Conservation (phyloP, 352 stramenopile genomes). For the Globisporangium emineosum region DNA sequence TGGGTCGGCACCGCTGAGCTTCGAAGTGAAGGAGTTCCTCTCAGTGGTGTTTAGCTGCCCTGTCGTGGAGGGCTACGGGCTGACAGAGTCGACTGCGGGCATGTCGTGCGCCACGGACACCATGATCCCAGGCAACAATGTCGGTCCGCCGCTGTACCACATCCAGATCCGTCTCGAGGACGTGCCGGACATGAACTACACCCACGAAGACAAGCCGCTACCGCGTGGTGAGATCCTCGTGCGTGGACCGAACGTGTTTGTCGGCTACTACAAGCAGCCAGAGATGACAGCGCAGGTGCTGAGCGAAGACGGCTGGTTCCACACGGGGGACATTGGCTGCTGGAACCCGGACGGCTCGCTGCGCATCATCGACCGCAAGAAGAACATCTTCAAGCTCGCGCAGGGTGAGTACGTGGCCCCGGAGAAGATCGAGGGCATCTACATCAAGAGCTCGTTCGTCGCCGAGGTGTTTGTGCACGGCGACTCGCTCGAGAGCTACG, state of each 20-base stretch:
- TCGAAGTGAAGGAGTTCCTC: conserved; percentile 94
- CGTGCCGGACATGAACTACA: conserved; percentile 97
- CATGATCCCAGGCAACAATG: conserved; percentile 75
- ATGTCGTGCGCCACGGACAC: conserved; percentile 34
- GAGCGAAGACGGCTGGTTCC: conserved; percentile 93
- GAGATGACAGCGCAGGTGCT: conserved; percentile 90
- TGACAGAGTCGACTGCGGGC: conserved; percentile 82
- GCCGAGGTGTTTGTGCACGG: conserved; percentile 94
- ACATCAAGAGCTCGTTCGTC: conserved; percentile 89
- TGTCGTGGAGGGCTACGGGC: conserved; percentile 94
- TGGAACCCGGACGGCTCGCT: conserved; percentile 92
- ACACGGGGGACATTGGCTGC: conserved; percentile 95
- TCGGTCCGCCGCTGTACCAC: conserved; percentile 84
- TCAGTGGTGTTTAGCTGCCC: conserved; percentile 89
- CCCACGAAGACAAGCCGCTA: conserved; percentile 39
- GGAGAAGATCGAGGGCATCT: conserved; percentile 96
- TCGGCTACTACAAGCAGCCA: conserved; percentile 94
- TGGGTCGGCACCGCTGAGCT: conserved; percentile 90
- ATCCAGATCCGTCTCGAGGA: conserved; percentile 92
- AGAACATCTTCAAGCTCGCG: conserved; percentile 94
- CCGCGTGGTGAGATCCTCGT: conserved; percentile 87
- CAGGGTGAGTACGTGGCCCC: conserved; percentile 95
- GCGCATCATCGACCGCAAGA: conserved; percentile 89
- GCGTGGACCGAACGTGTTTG: conserved; percentile 77
- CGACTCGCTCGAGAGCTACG: conserved; percentile 91